A percentile compares a stretch with the other conserved stretches of the same genome.
Evolutionary conservation across 2,329 filamentous ascomycete species (phyloP).

Genomic region (Penicillium olsonii): DNA sequence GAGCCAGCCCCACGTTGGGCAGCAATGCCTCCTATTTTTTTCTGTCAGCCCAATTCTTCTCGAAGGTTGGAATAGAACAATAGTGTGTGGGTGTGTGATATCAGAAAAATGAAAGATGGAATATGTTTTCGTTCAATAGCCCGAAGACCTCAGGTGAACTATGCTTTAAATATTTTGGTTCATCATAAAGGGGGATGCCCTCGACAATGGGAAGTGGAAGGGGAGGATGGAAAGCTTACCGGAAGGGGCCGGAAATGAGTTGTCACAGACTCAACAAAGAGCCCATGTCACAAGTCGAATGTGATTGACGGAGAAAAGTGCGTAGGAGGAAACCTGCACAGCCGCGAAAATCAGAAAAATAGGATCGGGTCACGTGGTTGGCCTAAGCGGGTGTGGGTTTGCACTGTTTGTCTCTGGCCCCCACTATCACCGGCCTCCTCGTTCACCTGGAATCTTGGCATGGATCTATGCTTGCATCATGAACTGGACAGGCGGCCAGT

Average conservation of each 20-base stretch:
- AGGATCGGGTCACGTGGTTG: slow-evolving; percentile 10
- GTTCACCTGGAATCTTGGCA: not conserved
- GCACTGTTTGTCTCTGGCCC: not conserved
- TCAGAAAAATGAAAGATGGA: slow-evolving; percentile 44
- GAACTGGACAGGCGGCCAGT: slow-evolving; percentile 49
- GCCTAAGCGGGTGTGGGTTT: slow-evolving; percentile 11
- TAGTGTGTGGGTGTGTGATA: slow-evolving; percentile 10
- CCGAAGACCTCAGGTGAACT: slow-evolving; percentile 47
- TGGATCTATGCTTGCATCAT: slow-evolving; percentile 24
- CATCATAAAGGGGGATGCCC: slow-evolving; percentile 32
- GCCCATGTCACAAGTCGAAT: not conserved
- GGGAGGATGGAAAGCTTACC: slow-evolving; percentile 20
- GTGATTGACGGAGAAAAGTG: slow-evolving; percentile 8
- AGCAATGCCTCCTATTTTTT: slow-evolving; percentile 31
- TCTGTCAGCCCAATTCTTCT: slow-evolving; percentile 15
- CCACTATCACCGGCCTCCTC: not conserved
- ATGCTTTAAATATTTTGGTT: slow-evolving; percentile 41
- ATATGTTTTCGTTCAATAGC: slow-evolving; percentile 44
- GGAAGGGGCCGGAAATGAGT: slow-evolving; percentile 8
- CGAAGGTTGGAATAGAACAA: slow-evolving; percentile 6
- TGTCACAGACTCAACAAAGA: slow-evolving; percentile 4
- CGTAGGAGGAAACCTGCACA: slow-evolving; percentile 4
- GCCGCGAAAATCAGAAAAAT: slow-evolving; percentile 11
- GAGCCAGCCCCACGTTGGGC: slow-evolving; percentile 35
- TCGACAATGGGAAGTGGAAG: too few species aligned